Evolutionary conservation across 2,329 filamentous ascomycete species (phyloP).

Genomic region (Neoscytalidium dimidiatum): DNA sequence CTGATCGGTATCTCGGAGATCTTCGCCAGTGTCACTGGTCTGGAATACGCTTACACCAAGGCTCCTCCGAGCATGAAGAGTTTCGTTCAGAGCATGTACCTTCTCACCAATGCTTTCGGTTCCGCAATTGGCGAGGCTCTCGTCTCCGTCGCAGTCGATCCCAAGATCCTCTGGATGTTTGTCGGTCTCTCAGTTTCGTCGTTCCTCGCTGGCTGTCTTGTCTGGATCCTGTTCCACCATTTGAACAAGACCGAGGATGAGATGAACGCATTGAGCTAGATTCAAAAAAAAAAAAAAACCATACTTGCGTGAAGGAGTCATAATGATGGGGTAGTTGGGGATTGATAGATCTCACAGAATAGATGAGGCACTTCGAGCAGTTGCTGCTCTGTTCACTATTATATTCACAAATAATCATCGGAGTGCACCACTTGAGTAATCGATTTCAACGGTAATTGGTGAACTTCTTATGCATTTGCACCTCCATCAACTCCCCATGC

Average conservation of each 20-base stretch:
- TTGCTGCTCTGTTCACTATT: not conserved
- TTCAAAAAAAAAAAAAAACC: not conserved
- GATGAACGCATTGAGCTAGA: conserved; percentile 37
- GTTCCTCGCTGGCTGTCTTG: conserved; percentile 35
- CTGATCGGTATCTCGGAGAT: conserved; percentile 51
- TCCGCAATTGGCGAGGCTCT: conserved; percentile 65
- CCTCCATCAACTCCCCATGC: not conserved
- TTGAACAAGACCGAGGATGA: conserved; percentile 38
- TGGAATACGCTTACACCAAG: conserved; percentile 53
- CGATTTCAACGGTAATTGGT: not conserved
- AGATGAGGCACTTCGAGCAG: not conserved
- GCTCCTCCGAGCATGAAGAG: conserved; percentile 50
- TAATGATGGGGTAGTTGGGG: not conserved
- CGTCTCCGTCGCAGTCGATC: conserved; percentile 62
- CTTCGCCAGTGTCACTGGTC: conserved; percentile 50
- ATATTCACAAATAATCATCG: too few relatives aligned
- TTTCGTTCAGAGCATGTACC: conserved; percentile 56
- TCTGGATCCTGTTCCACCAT: conserved; percentile 42
- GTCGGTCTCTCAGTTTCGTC: conserved; percentile 33
- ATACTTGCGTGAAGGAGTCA: not conserved
- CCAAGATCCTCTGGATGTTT: conserved; percentile 67
- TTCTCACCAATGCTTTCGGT: conserved; percentile 62
- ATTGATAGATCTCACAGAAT: not conserved
- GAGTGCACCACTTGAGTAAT: too few relatives aligned
- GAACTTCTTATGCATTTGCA: not conserved